Base-by-base conservation (phyloP, 2,329 filamentous ascomycete genomes). In the Alternaria sp. region DNA sequence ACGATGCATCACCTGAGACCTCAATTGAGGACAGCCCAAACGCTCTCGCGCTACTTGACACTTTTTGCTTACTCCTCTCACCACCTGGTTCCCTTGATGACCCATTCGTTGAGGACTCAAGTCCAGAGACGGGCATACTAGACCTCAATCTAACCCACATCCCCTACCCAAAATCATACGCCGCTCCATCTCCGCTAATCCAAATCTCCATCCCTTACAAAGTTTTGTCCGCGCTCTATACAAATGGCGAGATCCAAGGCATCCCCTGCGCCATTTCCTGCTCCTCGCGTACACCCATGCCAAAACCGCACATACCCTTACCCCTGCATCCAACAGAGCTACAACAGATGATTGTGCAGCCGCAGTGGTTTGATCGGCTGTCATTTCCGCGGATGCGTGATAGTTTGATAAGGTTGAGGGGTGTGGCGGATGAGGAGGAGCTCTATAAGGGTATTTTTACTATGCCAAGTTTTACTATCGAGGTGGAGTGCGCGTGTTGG, bases 351-450 rank as follows among this genome's bases (percentile, higher is more conserved):
- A 69, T 70, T 4, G 63, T 75, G 21, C 78, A 80, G 61, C 72
- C 72, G 23, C 66, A 69, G 0, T 80, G 77, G 76, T 73, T 80
- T 44, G 79, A 80, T 56, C 70, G 77, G n/a, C 75, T 80, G 29
- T 78, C 78, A 0, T 79, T 80, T 48, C 78, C 77, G 5, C 69
- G 67, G 26, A 72, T 80, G 69, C 64, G 79, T n/a, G 75, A 80
- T 48, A 74, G 72, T 46, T 56, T 80, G 44, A 80, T 80, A 37
- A 48, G 45, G 26, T 39, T 74, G 36, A 60, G 62, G 17, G 61
- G 63, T 17, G 63, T 72, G 2, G 56, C 80, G 37, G 75, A 81
- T 60, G 70, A 77, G 23, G 77, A 79, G 24, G 75, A 78, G 14
- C 69, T 80, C 13, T 29, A 78, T 29, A 54, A 54, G 9, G 77